phyloP scores from a whole-genome alignment of 2,329 filamentous ascomycete genomes.

The Penicillium oxalicum region DNA sequence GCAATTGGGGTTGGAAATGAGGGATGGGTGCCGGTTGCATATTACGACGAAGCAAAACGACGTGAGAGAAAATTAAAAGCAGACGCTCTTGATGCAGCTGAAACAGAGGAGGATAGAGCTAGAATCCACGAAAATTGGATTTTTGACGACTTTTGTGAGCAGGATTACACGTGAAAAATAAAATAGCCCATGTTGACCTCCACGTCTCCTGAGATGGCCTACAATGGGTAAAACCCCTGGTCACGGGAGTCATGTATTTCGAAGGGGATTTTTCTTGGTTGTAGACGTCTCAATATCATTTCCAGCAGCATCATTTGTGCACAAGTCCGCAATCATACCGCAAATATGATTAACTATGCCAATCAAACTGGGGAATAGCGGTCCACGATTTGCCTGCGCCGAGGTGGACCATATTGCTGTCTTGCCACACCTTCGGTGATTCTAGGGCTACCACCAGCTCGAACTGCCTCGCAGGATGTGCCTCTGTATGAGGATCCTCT shows the following conservation, averaged over 20 bases:
- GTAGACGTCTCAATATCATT: no score
- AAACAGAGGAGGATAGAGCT: slow-evolving; percentile 10
- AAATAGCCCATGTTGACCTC: no score
- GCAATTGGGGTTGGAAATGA: slow-evolving; percentile 14
- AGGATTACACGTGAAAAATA: slow-evolving; percentile 8
- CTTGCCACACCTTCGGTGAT: neutral
- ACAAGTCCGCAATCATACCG: no score
- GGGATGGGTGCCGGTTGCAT: slow-evolving; percentile 12
- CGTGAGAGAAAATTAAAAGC: slow-evolving; percentile 5
- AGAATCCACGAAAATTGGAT: slow-evolving; percentile 13
- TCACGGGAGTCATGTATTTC: no score
- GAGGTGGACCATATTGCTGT: neutral
- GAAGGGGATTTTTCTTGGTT: no score
- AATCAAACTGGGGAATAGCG: neutral
- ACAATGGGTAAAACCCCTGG: no score
- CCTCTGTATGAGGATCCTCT: neutral
- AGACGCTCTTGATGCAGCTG: slow-evolving; percentile 10
- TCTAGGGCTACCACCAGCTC: neutral
- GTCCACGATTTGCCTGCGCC: neutral
- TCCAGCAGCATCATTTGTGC: no score
- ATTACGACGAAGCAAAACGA: slow-evolving; percentile 9
- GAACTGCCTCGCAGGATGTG: neutral
- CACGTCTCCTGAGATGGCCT: no score
- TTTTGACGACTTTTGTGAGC: slow-evolving; percentile 14
- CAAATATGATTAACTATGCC: neutral